Conservation (phyloP, 2,329 filamentous ascomycete species). For the Aspergillus candidus region DNA sequence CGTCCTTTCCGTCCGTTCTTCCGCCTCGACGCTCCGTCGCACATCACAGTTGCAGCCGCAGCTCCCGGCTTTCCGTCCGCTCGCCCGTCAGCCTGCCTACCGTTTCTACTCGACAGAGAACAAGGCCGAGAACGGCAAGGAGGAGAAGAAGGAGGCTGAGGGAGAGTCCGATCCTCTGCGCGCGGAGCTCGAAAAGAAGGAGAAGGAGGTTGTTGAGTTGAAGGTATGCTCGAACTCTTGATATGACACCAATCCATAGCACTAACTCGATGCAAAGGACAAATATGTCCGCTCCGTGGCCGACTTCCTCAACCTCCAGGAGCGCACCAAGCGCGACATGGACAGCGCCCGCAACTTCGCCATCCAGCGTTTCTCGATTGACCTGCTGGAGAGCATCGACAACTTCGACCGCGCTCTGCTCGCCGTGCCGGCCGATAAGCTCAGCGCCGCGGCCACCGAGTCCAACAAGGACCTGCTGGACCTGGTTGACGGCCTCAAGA, state of each 20-base stretch:
- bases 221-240: conserved; percentile 57
- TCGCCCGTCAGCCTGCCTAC: conserved; percentile 28
- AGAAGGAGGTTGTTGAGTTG: conserved; percentile 69
- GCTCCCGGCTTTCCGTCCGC: conserved; percentile 23
- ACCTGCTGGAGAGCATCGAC: conserved; percentile 91
- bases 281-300: conserved; percentile 90
- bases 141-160: conserved; percentile 40
- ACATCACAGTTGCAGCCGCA: conserved; percentile 30
- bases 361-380: conserved; percentile 88
- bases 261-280: conserved; percentile 55
- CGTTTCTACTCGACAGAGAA: conserved; percentile 43
- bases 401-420: conserved; percentile 90
- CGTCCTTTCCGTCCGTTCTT: conserved; percentile 27
- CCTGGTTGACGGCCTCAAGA: conserved; percentile 83
- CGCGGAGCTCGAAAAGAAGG: conserved; percentile 65
- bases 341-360: conserved; percentile 84
- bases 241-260: background rate
- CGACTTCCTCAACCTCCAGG: conserved; percentile 97
- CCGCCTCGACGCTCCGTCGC: conserved; percentile 28
- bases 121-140: conserved; percentile 27
- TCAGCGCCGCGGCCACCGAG: conserved; percentile 51
- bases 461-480: conserved; percentile 66
- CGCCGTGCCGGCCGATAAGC: conserved; percentile 70
- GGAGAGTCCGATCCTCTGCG: conserved; percentile 45
- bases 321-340: conserved; percentile 85